Evolutionary conservation across 169 alveolate species (phyloP).

Genomic region (Babesia ovis): DNA sequence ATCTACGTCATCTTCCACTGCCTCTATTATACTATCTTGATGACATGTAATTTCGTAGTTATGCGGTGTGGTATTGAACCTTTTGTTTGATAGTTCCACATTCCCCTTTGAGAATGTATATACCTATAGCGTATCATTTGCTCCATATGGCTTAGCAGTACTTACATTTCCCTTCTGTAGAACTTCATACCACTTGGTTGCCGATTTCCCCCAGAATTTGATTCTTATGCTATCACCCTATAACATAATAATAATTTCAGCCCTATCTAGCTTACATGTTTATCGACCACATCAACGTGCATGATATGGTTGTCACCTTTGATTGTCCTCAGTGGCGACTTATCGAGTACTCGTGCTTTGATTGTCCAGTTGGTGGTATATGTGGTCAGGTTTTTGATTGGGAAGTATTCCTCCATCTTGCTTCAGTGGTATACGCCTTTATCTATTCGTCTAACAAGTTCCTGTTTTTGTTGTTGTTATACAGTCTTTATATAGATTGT

Average conservation of each 20-base stretch:
- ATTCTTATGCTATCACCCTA: constrained; percentile 74
- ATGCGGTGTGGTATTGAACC: constrained; percentile 71
- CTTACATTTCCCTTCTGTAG: constrained; percentile 66
- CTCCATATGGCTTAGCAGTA: not conserved
- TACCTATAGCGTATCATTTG: constrained; percentile 30
- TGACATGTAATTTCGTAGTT: constrained; percentile 72
- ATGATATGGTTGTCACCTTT: constrained; percentile 69
- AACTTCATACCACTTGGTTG: constrained; percentile 70
- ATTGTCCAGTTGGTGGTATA: constrained; percentile 77
- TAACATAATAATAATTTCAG: not conserved
- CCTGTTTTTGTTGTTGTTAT: too few relatives aligned
- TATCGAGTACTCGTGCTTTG: constrained; percentile 73
- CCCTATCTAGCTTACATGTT: constrained; percentile 20
- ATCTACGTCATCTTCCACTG: constrained; percentile 73
- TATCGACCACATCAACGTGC: constrained; percentile 72
- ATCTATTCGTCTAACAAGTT: too few relatives aligned
- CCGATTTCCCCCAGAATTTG: constrained; percentile 79
- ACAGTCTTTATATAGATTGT: too few relatives aligned
- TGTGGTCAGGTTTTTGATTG: constrained; percentile 73
- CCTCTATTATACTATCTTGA: constrained; percentile 70
- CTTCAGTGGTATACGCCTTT: too few relatives aligned
- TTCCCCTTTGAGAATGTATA: constrained; percentile 73
- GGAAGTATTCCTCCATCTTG: constrained; percentile 51
- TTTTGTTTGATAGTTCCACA: constrained; percentile 72
- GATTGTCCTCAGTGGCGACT: constrained; percentile 67